Evolutionary conservation across 352 stramenopile species (phyloP).

Genomic region (Globisporangium nodosum): DNA sequence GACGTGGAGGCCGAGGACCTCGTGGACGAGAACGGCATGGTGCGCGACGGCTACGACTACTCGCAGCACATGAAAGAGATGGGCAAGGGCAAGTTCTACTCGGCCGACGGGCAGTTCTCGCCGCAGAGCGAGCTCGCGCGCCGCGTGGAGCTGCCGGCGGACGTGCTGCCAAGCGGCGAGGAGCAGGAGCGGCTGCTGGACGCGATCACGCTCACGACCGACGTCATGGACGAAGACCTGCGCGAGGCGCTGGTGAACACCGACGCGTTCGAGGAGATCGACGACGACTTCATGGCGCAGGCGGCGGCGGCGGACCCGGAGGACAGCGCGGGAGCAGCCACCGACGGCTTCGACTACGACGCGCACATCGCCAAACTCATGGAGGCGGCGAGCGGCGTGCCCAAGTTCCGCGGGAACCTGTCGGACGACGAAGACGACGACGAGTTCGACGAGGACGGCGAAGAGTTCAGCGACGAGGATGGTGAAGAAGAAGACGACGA

Average conservation of each 20-base stretch:
- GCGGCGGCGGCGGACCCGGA: constrained; percentile 43
- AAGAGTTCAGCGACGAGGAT: constrained; percentile 76
- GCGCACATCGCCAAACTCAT: constrained; percentile 92
- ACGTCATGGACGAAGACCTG: constrained; percentile 86
- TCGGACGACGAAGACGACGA: constrained; percentile 61
- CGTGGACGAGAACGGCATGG: constrained; percentile 85
- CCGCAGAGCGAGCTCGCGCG: constrained; percentile 48
- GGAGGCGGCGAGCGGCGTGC: constrained; percentile 73
- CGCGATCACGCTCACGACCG: constrained; percentile 76
- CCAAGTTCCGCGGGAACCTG: constrained; percentile 58
- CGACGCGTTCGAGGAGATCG: constrained; percentile 80
- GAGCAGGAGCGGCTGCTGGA: constrained; percentile 80
- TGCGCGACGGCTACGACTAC: constrained; percentile 93
- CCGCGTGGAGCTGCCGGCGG: constrained; percentile 53
- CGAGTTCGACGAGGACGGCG: constrained; percentile 49
- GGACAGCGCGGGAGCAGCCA: constrained; percentile 8
- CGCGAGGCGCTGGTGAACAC: constrained; percentile 81
- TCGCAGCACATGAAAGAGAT: constrained; percentile 90
- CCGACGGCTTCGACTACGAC: constrained; percentile 90
- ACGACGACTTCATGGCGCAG: constrained; percentile 90
- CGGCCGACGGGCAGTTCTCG: constrained; percentile 61
- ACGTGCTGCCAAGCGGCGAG: constrained; percentile 58
- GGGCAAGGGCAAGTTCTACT: constrained; percentile 82
- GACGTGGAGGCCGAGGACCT: constrained; percentile 59
- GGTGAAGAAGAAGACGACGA: constrained; percentile 24